Evolutionary conservation across 176 grass and related monocot genomes (phyloP).

Genomic region (Carex cristatella): DNA sequence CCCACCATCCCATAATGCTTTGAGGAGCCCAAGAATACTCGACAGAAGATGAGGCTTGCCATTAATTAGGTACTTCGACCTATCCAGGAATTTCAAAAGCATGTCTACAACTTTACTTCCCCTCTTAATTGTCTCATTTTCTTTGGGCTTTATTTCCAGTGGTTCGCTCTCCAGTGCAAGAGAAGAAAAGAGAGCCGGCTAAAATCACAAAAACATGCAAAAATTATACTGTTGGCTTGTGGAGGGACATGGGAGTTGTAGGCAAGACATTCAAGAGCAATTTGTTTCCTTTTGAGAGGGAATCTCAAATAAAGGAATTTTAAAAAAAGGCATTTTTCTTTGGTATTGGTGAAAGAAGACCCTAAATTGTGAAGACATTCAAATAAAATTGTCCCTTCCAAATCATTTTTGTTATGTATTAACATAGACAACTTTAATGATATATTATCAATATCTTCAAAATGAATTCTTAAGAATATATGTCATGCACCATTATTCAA

Average conservation of each 20-base stretch:
- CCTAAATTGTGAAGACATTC: not conserved
- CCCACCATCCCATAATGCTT: constrained; percentile 83
- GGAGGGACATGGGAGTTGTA: not conserved
- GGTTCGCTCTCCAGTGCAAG: constrained; percentile 41
- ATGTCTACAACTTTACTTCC: constrained; percentile 33
- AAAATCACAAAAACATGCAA: constrained; percentile 21
- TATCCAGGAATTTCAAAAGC: constrained; percentile 52
- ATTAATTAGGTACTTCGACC: constrained; percentile 40
- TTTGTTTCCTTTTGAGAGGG: not conserved
- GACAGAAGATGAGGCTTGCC: constrained; percentile 52
- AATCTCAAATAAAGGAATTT: not conserved
- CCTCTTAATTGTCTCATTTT: constrained; percentile 26
- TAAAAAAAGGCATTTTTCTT: not conserved
- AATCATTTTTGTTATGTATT: not conserved
- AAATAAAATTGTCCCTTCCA: not conserved
- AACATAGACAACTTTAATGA: not conserved
- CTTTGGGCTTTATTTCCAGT: constrained; percentile 14
- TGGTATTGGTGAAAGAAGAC: not conserved
- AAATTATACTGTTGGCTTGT: not conserved
- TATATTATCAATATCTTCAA: not conserved
- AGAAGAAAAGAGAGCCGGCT: constrained; percentile 73
- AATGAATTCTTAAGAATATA: not conserved
- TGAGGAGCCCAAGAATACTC: constrained; percentile 61
- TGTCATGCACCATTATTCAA: not conserved
- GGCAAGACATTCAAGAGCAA: not conserved